Percentiles rank a stretch among this genome's conserved stretches.
Conservation (phyloP, 1,284 basidiomycete genomes). For the Heliocybe sulcata region DNA sequence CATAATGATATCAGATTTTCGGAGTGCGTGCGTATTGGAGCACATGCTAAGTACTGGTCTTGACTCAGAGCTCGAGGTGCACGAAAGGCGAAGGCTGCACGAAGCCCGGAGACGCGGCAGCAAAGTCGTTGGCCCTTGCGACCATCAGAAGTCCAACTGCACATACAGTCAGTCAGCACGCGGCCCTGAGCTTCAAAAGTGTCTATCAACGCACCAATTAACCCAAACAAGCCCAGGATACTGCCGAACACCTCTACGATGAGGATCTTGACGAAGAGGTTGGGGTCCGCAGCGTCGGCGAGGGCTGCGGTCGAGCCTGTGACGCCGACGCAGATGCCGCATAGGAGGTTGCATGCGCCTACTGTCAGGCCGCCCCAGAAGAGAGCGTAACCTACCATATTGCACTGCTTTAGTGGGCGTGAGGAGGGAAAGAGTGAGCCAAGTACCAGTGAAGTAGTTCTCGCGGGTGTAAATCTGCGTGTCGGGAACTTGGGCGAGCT, state of each 20-base stretch:
- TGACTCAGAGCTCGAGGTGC: constrained; percentile 7
- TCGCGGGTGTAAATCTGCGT: constrained; percentile 64
- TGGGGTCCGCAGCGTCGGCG: constrained; percentile 88
- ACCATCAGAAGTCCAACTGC: constrained; percentile 67
- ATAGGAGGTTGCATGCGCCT: constrained; percentile 88
- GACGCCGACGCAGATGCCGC: constrained; percentile 86
- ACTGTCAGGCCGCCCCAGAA: constrained; percentile 96
- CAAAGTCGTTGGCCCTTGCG: constrained; percentile 48
- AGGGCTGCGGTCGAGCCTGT: constrained; percentile 90
- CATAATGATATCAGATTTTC: neutral
- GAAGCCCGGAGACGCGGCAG: constrained; percentile 18
- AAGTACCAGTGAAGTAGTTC: constrained; percentile 89
- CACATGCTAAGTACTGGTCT: too few relatives aligned
- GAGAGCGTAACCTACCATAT: constrained; percentile 61
- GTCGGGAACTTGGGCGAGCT: constrained; percentile 57
- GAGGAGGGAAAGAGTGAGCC: neutral
- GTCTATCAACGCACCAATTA: constrained; percentile 64
- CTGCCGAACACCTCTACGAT: constrained; percentile 94
- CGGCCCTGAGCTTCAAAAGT: neutral
- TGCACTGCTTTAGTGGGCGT: neutral
- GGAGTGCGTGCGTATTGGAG: too few relatives aligned
- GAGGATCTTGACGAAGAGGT: constrained; percentile 90
- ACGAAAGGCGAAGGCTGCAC: constrained; percentile 21
- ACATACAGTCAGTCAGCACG: constrained; percentile 4
- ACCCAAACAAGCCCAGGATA: constrained; percentile 85